Base-by-base conservation (phyloP, 257 asterid genomes). In the Solanum sejunctum region DNA sequence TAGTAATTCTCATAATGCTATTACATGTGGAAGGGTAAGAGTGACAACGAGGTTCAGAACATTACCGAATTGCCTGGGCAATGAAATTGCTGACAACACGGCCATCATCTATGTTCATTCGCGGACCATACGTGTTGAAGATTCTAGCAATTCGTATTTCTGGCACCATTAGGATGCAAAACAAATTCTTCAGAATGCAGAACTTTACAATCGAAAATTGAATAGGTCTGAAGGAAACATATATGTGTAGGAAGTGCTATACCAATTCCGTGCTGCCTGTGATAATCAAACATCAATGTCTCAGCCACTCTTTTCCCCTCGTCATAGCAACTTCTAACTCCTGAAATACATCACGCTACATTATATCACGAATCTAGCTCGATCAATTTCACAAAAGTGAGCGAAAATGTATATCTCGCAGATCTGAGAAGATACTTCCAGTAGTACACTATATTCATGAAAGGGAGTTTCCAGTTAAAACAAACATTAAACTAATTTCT, bases 11-110 rank as follows among this genome's bases (percentile, higher is more conserved):
- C 84, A 72, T 18, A 86, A 21, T 52, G 78, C 75, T 11, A 84
- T 39, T n/a, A 45, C 52, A 5, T 18, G 52, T 12, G 3, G 20
- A 32, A 36, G 4, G 12, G 72, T 54, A 16, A 43, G 51, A 60
- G 5, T 39, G 28, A 20, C 23, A 8, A 12, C 0, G n/a, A 18
- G 13, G 70, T 20, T 83, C 52, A 4, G 69, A 82, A 84, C 47
- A 49, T 86, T 93, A 96, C 99, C 99, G 97, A 49, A 96, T 92
- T 47, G 99, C 99, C 87, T 96, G 99, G 88, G 99, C 99, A 81
- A 96, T 82, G 93, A 96, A 96, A 89, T 96, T 96, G 92, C 99
- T 94, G 85, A 96, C 99, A 15, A 96, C 99, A n/a, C 99, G 95
- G 36, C 98, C 99, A 85, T 96, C 99, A 84, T 96, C 99, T 66